Base-by-base conservation (phyloP, 129 eudicot species). In the Helichrysum umbraculigerum region DNA sequence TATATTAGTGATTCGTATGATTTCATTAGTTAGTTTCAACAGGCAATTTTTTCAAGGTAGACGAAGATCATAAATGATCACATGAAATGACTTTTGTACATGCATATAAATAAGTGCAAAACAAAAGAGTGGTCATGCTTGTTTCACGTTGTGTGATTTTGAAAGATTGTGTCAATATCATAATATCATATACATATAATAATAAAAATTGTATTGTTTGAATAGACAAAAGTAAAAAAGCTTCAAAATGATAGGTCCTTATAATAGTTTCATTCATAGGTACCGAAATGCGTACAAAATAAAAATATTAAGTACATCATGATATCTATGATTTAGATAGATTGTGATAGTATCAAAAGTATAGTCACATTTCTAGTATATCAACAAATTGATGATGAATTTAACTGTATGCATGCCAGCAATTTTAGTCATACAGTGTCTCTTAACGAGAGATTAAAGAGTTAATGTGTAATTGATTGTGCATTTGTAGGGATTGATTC, bases 401-500 rank as follows among this genome's bases (percentile, higher is more conserved):
- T 25, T 25, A 1, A 25, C 28, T 25, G 28, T n/a, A n/a, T n/a
- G n/a, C 1, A 25, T 25, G 28, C 28, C 1, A 25, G 1, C 28
- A 25, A 25, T 25, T 25, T 25, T 25, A 25, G 28, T 25, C 28
- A 25, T 25, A 25, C 28, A 25, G 28, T 25, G 28, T 25, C 28
- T 25, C 28, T 25, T 25, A 25, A 25, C 28, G 28, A 25, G 1
- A 25, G 28, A 25, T 25, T 25, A 25, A 25, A 25, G 28, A 25
- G 7, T 22, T 9, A 15, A 16, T 28, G n/a, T 25, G 0, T 33
- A 14, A 44, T 6, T 11, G 5, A 32, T 56, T 7, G 6, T 79
- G n/a, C 7, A 58, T 73, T 5, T 81, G 42, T 72, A 85, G 88
- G 88, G 62, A 74, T 85, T 44, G 84, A 85, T 70, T 59, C 89